Base-by-base conservation (phyloP, 2,329 filamentous ascomycete species). In the Monilinia fructicola region DNA sequence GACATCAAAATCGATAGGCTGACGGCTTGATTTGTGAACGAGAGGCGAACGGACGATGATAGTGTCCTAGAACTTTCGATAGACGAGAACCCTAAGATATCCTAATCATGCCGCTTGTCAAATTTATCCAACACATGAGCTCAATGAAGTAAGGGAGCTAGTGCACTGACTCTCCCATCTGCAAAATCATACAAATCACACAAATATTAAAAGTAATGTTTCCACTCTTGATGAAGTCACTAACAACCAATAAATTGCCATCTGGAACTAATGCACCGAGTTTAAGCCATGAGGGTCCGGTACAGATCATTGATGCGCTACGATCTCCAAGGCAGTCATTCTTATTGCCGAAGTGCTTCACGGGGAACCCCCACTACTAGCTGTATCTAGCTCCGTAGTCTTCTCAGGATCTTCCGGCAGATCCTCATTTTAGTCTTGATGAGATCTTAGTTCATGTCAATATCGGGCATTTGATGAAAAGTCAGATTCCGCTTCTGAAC, bases 21-120 rank as follows among this genome's bases (percentile, higher is more conserved):
- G 46, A 60, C 18, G n/a, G 26, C 18, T 10, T 16, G 14, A 18
- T 6, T 53, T 35, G 44, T 60, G 44, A 60, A 23, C 28, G 28
- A 38, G 56, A 48, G 44, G 21, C 35, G 28, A 26, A 38, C 42
- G 56, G 56, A 50, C 28, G 56, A n/a, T 60, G 35, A 48, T 60
- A 61, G 38, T 35, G 38, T 60, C 35, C 23, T 18, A 58, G 26
- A 40, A 16, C 14, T 59, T 52, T 53, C 54, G 21, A 53, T 60
- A 61, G 31, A 28, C 42, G 16, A 35, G 26, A 38, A 28, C 7
- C n/a, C 44, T 40, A 42, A 44, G n/a, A 42, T 35, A 42, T 60
- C 26, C 53, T 9, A 31, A 50, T 21, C 35, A 60, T 65, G 46
- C 35, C 42, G 40, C 42, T 28, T 52, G 28, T 48, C 42, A 42